Conservation (phyloP, 2,329 filamentous ascomycete species). For the Xylaria sp. region DNA sequence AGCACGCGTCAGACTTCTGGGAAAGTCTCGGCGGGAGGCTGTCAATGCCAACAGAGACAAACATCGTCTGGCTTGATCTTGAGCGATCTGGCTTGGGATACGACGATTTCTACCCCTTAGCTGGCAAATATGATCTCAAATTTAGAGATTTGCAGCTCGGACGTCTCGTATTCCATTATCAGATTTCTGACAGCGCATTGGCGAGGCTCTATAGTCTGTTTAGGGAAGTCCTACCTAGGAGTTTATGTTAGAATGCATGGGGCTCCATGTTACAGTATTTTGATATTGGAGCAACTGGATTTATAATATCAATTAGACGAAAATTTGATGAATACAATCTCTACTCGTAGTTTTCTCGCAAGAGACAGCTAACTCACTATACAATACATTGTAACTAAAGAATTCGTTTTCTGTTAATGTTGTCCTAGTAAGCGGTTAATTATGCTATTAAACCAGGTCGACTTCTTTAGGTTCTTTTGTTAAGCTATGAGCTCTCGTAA, state of each 20-base stretch:
- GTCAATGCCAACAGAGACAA: background rate
- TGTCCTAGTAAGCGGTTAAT: no score
- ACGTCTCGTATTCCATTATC: background rate
- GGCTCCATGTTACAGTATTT: no score
- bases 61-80: constrained; percentile 8
- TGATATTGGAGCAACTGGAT: no score
- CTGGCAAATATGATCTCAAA: background rate
- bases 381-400: no score
- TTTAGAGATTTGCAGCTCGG: constrained; percentile 1
- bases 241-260: background rate
- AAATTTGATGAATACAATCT: no score
- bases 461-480: no score
- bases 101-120: background rate
- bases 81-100: background rate
- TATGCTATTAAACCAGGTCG: no score
- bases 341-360: no score
- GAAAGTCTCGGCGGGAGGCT: background rate
- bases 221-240: background rate
- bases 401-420: no score
- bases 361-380: no score
- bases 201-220: background rate
- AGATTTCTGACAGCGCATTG: background rate
- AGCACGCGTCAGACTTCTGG: background rate
- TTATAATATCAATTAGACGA: no score
- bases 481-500: no score